Base-by-base conservation (phyloP, 345 rosid genomes). In the Cardiospermum halicacabum region DNA sequence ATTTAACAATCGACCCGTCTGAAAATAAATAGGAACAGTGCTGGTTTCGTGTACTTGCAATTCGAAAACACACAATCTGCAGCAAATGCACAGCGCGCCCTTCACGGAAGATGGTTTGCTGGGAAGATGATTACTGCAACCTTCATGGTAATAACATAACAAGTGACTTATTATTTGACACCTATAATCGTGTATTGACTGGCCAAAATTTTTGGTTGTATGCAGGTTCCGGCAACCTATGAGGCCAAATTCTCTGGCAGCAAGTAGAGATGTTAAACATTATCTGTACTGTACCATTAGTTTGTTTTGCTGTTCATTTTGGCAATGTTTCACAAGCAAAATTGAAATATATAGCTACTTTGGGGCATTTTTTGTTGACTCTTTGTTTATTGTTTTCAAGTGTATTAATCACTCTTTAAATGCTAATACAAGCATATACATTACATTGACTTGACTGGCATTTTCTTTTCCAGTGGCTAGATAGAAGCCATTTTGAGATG, bases 71-170 rank as follows among this genome's bases (percentile, higher is more conserved):
- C 75, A 2, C 81, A 84, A 63, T 75, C 90, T 69, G 96, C 97
- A 15, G 57, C 72, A 24, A 74, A 59, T n/a, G 96, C 97, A 0
- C 99, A 89, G 40, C 89, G 78, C 11, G 89, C 94, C 4, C 89
- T 95, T 27, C 99, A 95, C 58, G 96, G 97, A 25, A 78, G 99
- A 77, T 95, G 99, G 98, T 95, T 95, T 77, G 99, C 99, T 2
- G 98, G 94, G 58, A 89, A 91, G 75, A 87, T 91, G 98, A 95
- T 91, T 53, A 89, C 96, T 5, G 99, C 98, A 5, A 77, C 88
- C n/a, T 95, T 71, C 79, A 84, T 91, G 89, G 99, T 89, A 73
- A 50, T 22, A 36, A 18, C 25, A 60, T 59, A 43, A 64, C 27
- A 26, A 19, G 7, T 37, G 25, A 28, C 2, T 62, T n/a, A n/a